Percentiles rank a stretch among this genome's conserved stretches.
Evolutionary conservation across 1,284 basidiomycete genomes (phyloP).

Genomic region (Austropuccinia psidii): DNA sequence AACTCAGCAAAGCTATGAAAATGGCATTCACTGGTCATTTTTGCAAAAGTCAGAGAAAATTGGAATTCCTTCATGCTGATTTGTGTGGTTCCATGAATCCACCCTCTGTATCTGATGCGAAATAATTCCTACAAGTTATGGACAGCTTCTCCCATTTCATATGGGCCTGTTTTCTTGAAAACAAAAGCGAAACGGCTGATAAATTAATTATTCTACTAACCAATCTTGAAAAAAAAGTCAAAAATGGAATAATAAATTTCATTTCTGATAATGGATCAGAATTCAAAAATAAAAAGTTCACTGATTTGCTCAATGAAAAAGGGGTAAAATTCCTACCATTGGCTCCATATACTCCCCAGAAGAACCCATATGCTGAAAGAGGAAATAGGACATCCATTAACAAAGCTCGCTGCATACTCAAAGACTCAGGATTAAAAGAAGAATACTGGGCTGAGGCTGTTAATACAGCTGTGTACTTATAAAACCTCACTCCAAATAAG

Average conservation of each 20-base stretch:
- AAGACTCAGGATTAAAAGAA: constrained; percentile 42
- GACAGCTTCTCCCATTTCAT: constrained; percentile 16
- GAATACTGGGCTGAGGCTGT: constrained; percentile 43
- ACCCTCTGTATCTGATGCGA: not conserved
- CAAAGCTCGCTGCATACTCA: constrained; percentile 43
- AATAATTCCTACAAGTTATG: not conserved
- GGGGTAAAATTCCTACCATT: not conserved
- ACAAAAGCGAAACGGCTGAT: not conserved
- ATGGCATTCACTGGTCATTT: not conserved
- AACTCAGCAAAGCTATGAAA: not conserved
- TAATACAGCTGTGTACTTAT: not conserved
- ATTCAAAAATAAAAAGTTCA: not conserved
- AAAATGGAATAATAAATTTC: not conserved
- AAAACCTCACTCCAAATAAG: not conserved
- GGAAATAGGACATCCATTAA: constrained; percentile 44
- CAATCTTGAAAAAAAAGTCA: not conserved
- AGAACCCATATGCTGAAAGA: constrained; percentile 47
- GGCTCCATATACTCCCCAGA: constrained; percentile 27
- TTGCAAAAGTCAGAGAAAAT: not conserved
- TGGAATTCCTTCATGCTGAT: constrained; percentile 2
- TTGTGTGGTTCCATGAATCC: not conserved
- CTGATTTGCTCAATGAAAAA: not conserved
- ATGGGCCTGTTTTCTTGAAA: not conserved
- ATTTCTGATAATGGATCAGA: not conserved
- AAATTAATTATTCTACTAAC: not conserved